Evolutionary conservation across 352 stramenopile genomes (phyloP).

Genomic region (Phytopythium montanum): DNA sequence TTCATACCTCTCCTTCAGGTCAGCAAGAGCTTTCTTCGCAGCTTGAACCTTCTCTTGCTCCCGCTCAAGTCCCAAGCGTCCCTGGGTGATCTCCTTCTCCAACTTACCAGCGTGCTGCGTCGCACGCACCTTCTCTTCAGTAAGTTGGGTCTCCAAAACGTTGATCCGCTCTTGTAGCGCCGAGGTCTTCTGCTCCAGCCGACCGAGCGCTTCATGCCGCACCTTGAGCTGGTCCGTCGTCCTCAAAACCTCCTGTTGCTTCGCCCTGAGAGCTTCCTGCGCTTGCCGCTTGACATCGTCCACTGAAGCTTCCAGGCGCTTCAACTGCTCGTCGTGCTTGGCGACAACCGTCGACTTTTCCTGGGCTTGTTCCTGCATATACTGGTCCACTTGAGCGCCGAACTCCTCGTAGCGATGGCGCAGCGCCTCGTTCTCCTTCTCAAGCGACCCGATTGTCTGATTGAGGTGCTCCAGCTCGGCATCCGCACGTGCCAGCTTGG

Average conservation of each 20-base stretch:
- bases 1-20: conserved; percentile 48
- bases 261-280: conserved; percentile 40
- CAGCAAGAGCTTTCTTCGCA: conserved; percentile 20
- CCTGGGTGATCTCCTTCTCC: conserved; percentile 58
- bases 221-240: conserved; percentile 54
- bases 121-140: conserved; percentile 39
- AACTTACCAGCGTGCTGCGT: conserved; percentile 33
- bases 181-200: conserved; percentile 46
- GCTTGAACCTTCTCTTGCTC: conserved; percentile 38
- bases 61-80: conserved; percentile 37
- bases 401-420: conserved; percentile 73
- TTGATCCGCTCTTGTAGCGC: conserved; percentile 33
- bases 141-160: conserved; percentile 23
- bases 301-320: conserved; percentile 33
- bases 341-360: conserved; percentile 33
- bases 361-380: conserved; percentile 67
- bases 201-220: conserved; percentile 44
- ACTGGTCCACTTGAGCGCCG: conserved; percentile 61
- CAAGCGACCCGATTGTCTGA: conserved; percentile 21
- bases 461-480: conserved; percentile 37
- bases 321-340: conserved; percentile 30
- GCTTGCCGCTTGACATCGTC: conserved; percentile 28
- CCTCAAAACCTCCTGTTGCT: conserved; percentile 48
- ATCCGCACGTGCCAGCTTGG: conserved; percentile 45
- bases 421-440: conserved; percentile 56